Conservation (phyloP, 225 moss, liverwort and hornwort species). For the Lunularia cruciata region DNA sequence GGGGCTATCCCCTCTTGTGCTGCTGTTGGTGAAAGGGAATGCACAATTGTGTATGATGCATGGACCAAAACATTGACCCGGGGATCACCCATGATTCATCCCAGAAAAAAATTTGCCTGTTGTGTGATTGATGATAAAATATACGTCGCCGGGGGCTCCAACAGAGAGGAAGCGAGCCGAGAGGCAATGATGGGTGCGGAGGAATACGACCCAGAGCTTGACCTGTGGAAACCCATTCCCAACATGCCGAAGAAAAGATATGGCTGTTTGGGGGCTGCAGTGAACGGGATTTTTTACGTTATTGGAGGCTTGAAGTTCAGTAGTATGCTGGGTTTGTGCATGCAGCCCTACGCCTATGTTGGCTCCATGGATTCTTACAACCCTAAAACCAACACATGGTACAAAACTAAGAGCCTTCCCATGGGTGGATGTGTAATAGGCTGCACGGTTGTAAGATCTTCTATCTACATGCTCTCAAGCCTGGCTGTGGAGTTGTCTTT, state of each 20-base stretch:
- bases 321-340: constrained; percentile 62
- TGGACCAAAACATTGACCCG: constrained; percentile 77
- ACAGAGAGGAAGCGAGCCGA: constrained; percentile 55
- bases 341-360: constrained; percentile 71
- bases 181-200: constrained; percentile 68
- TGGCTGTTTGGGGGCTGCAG: constrained; percentile 81
- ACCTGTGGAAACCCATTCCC: constrained; percentile 67
- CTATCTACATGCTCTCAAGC: constrained; percentile 84
- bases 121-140: constrained; percentile 65
- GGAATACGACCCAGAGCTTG: constrained; percentile 71
- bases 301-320: constrained; percentile 78
- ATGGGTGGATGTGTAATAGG: constrained; percentile 86
- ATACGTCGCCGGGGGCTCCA: constrained; percentile 76
- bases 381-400: constrained; percentile 63
- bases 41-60: constrained; percentile 77
- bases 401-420: constrained; percentile 63
- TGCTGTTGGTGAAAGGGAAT: constrained; percentile 37
- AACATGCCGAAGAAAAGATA: constrained; percentile 76
- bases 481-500: constrained; percentile 77
- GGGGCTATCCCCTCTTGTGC: constrained; percentile 58
- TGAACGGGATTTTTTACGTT: constrained; percentile 78
- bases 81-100: constrained; percentile 65
- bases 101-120: constrained; percentile 75
- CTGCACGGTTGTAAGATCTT: constrained; percentile 71
- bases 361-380: constrained; percentile 80